Conservation (phyloP, 352 stramenopile genomes). For the Phytophthora ohioensis region DNA sequence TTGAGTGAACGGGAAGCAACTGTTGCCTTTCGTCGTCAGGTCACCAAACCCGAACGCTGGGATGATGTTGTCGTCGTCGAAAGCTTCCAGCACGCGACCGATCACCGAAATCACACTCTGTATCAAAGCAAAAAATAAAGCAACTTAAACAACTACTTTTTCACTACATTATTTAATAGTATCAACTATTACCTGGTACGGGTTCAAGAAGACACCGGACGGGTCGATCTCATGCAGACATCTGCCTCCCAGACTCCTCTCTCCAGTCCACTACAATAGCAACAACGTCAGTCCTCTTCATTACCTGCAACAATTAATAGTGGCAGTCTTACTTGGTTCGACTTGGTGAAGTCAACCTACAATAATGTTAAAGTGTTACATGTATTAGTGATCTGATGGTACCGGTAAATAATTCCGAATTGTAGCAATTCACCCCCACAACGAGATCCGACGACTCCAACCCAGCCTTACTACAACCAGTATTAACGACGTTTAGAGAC, state of each 20-base stretch:
- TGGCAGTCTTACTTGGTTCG: constrained; percentile 54
- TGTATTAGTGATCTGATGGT: too few species aligned
- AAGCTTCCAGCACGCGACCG: constrained; percentile 69
- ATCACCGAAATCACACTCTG: constrained; percentile 76
- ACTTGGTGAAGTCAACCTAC: constrained; percentile 77
- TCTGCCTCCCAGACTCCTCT: constrained; percentile 60
- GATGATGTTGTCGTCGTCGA: constrained; percentile 89
- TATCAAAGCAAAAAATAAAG: neutral
- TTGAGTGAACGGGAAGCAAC: constrained; percentile 52
- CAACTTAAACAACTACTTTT: neutral
- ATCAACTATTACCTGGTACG: constrained; percentile 56
- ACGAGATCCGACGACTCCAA: constrained; percentile 73
- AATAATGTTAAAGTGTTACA: neutral
- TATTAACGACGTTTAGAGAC: neutral
- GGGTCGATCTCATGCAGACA: constrained; percentile 74
- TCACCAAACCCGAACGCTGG: constrained; percentile 79
- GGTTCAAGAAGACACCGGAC: constrained; percentile 57
- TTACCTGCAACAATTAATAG: neutral
- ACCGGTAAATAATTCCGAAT: neutral
- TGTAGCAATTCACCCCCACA: constrained; percentile 36
- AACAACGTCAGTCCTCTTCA: neutral
- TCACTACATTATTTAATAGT: neutral
- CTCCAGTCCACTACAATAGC: constrained; percentile 64
- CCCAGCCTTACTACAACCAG: constrained; percentile 37
- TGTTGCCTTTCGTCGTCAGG: constrained; percentile 53